A percentile compares a stretch with the other conserved stretches of the same genome.
These are phyloP conservation scores for Capsella bursapastoris DNA, from an alignment of 345 rosid species.

Conservation along the genomic window DNA sequence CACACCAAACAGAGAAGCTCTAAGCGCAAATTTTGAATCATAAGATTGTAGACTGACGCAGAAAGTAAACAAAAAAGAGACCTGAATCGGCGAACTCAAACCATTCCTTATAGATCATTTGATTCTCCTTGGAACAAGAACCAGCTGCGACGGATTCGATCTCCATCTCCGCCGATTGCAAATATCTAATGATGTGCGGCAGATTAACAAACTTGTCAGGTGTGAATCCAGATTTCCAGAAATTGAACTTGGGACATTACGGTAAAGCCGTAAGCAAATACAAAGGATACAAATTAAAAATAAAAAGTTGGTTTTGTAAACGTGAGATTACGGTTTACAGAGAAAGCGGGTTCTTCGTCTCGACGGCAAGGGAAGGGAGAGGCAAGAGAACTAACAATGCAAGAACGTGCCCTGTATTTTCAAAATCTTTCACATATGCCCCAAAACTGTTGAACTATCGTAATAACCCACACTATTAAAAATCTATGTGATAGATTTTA, in stretches of 20 bases:
- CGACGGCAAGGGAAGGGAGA: constrained; percentile 29
- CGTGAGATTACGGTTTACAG: constrained; percentile 41
- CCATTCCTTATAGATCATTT: constrained; percentile 86
- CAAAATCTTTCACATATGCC: background rate
- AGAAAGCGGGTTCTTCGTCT: constrained; percentile 42
- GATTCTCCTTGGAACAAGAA: constrained; percentile 80
- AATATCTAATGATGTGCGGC: background rate
- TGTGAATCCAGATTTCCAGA: constrained; percentile 36
- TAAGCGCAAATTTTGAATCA: constrained; percentile 1
- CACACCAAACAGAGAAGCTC: constrained; percentile 21
- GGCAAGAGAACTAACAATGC: constrained; percentile 3
- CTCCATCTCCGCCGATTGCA: constrained; percentile 61
- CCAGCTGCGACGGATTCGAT: constrained; percentile 63
- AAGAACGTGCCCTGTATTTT: constrained; percentile 16
- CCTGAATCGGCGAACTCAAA: constrained; percentile 86
- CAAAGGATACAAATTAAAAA: background rate
- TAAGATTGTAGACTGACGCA: background rate
- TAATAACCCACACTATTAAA: background rate
- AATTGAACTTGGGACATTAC: background rate
- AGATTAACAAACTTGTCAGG: constrained; percentile 15
- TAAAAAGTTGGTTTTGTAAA: background rate
- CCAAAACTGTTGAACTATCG: constrained; percentile 1
- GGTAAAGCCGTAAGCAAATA: background rate
- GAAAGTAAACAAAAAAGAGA: constrained; percentile 22
- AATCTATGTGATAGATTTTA: too few relatives aligned